Conservation (phyloP, 225 moss, liverwort and hornwort genomes). For the Pseudoscleropodium purum region DNA sequence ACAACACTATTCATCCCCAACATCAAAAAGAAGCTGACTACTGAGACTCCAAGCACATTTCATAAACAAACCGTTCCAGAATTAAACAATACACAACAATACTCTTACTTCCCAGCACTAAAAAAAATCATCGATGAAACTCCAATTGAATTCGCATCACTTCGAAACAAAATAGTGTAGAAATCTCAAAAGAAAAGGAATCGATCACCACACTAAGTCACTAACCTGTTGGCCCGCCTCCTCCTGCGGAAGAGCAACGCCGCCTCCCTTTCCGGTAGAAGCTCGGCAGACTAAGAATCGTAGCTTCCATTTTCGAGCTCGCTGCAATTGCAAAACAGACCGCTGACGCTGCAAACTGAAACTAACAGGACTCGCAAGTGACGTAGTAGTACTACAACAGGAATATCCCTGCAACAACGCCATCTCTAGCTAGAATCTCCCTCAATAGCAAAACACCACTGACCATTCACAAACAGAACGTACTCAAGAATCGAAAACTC, state of each 20-base stretch:
- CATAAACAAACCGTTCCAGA: neutral
- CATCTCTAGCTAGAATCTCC: neutral
- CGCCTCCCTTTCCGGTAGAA: neutral
- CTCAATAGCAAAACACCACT: neutral
- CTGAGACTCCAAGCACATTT: neutral
- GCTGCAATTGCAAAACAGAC: neutral
- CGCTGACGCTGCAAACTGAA: neutral
- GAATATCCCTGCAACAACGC: constrained; percentile 8
- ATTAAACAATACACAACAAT: neutral
- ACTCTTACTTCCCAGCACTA: neutral
- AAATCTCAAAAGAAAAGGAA: neutral
- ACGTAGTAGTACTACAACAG: neutral
- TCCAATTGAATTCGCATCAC: neutral
- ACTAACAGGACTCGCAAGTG: neutral
- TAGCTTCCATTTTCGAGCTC: neutral
- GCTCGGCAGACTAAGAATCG: neutral
- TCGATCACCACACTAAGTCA: neutral
- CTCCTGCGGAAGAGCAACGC: neutral
- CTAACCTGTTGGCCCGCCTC: neutral
- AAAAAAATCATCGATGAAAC: neutral
- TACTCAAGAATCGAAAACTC: neutral
- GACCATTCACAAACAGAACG: neutral
- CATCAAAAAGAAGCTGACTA: neutral
- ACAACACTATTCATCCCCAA: neutral
- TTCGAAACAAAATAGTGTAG: neutral